Conservation (phyloP, 257 asterid species). For the Gentiana dahurica region DNA sequence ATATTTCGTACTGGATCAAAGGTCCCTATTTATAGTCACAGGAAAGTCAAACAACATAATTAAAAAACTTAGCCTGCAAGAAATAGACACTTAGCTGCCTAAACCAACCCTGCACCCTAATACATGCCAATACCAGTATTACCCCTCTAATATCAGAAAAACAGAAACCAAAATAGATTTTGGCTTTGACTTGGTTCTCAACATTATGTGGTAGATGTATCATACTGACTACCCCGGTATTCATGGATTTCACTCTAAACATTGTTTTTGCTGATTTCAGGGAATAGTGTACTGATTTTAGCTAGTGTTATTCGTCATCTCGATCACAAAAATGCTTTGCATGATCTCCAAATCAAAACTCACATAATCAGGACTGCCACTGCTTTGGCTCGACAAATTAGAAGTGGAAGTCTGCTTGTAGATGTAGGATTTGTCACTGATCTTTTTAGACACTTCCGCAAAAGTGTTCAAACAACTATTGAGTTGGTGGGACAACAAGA, state of each 20-base stretch:
- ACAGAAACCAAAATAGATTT: too few relatives aligned
- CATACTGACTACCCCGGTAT: neutral
- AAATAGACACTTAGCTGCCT: too few relatives aligned
- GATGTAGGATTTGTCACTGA: conserved; percentile 86
- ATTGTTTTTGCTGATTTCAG: conserved; percentile 26
- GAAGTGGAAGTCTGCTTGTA: conserved; percentile 50
- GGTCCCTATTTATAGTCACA: too few relatives aligned
- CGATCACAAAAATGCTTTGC: conserved; percentile 82
- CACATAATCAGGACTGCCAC: conserved; percentile 62
- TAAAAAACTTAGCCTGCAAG: too few relatives aligned
- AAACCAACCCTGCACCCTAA: too few relatives aligned
- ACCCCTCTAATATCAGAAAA: too few relatives aligned
- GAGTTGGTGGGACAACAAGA: conserved; percentile 67
- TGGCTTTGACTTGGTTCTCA: too few relatives aligned
- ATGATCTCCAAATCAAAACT: conserved; percentile 68
- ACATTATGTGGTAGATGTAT: neutral
- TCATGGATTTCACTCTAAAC: too few relatives aligned
- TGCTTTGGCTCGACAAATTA: conserved; percentile 71
- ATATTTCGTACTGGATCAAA: too few relatives aligned
- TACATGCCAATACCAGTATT: too few relatives aligned
- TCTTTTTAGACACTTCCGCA: conserved; percentile 88
- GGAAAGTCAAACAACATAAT: too few relatives aligned
- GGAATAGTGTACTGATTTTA: conserved; percentile 52
- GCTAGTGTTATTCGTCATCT: conserved; percentile 83
- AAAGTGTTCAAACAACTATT: conserved; percentile 79